These are phyloP conservation scores for Ganoderma sinense DNA, from an alignment of 1,284 basidiomycete species.

Conservation along the genomic window DNA sequence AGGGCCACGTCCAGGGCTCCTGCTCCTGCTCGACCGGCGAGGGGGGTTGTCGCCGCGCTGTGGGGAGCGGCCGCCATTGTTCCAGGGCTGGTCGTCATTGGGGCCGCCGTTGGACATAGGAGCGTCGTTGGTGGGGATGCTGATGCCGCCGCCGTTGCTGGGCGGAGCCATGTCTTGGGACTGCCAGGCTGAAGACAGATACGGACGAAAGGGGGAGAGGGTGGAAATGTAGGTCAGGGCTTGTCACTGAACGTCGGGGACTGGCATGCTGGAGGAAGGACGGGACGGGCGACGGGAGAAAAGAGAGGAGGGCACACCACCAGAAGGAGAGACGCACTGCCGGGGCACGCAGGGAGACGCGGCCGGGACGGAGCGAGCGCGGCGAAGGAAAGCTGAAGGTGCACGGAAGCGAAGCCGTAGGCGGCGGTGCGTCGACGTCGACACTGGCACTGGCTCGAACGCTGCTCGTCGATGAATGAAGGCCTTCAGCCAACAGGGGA, in stretches of 20 bases:
- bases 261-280: constrained; percentile 34
- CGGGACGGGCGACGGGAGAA: constrained; percentile 33
- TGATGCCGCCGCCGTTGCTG: constrained; percentile 61
- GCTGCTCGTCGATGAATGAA: constrained; percentile 27
- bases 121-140: constrained; percentile 68
- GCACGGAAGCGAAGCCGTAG: constrained; percentile 13
- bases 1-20: constrained; percentile 64
- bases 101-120: constrained; percentile 51
- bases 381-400: constrained; percentile 19
- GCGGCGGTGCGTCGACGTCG: constrained; percentile 30
- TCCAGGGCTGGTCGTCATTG: constrained; percentile 51
- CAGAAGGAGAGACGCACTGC: constrained; percentile 22
- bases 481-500: constrained; percentile 44
- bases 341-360: constrained; percentile 24
- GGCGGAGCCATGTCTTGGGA: constrained; percentile 78
- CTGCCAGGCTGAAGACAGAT: constrained; percentile 70
- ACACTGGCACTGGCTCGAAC: constrained; percentile 19
- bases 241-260: constrained; percentile 38
- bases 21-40: constrained; percentile 73
- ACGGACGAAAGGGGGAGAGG: constrained; percentile 25
- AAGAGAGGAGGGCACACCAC: constrained; percentile 22
- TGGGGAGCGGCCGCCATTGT: constrained; percentile 53
- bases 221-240: constrained; percentile 44
- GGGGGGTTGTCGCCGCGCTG: constrained; percentile 56
- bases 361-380: constrained; percentile 20